A percentile compares a stretch with the other conserved stretches of the same genome.
These are phyloP conservation scores for Colletotrichum sp. DNA, from an alignment of 2,329 filamentous ascomycete genomes.

Conservation along the genomic window DNA sequence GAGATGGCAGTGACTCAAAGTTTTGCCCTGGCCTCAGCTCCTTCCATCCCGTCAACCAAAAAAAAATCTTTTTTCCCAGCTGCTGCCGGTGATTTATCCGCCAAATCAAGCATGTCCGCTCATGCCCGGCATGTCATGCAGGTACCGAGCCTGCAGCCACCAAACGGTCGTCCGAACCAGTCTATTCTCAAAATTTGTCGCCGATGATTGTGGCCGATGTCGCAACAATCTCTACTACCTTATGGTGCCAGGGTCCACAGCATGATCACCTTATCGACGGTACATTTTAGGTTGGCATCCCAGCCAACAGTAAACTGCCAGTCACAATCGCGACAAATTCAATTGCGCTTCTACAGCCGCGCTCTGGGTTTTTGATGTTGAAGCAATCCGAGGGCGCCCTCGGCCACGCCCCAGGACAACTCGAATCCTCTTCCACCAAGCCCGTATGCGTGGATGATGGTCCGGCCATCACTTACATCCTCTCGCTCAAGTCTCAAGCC, in stretches of 20 bases:
- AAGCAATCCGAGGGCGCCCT: constrained; percentile 49
- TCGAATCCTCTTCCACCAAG: constrained; percentile 67
- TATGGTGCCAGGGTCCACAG: background rate
- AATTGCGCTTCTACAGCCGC: background rate
- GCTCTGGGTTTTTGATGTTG: background rate
- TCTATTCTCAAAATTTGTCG: background rate
- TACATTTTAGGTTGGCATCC: background rate
- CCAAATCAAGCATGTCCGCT: background rate
- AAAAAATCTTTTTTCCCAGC: background rate
- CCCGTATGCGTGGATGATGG: constrained; percentile 61
- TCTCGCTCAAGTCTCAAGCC: constrained; percentile 61
- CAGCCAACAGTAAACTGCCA: background rate
- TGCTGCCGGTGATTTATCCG: background rate
- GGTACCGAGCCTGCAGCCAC: constrained; percentile 3
- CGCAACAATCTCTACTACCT: background rate
- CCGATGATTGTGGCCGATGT: background rate
- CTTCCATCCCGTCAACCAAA: background rate
- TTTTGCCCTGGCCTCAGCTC: background rate
- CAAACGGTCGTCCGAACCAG: background rate
- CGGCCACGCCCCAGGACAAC: constrained; percentile 64
- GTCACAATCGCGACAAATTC: background rate
- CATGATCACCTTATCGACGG: background rate
- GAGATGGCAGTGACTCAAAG: constrained; percentile 8
- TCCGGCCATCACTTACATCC: constrained; percentile 28
- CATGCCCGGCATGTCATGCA: background rate